Percentiles rank a stretch among this genome's conserved stretches.
Evolutionary conservation across 2,329 filamentous ascomycete species (phyloP).

Genomic region (Elsinoe ampelina): DNA sequence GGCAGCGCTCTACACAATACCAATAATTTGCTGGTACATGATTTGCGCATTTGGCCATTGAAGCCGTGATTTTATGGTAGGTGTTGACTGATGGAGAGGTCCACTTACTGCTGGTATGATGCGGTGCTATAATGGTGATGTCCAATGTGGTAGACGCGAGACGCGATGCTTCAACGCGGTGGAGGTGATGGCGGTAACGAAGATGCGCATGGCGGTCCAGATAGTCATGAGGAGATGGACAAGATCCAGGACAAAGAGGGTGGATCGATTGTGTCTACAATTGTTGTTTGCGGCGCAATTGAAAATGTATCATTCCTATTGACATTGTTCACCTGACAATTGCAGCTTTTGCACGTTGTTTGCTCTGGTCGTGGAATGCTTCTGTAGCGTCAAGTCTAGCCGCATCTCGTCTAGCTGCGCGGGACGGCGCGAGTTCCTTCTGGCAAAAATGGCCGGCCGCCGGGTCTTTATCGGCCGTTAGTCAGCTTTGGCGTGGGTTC

Average conservation of each 20-base stretch:
- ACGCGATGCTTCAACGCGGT: constrained; percentile 2
- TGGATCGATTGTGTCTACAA: background rate
- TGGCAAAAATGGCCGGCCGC: background rate
- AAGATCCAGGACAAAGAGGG: background rate
- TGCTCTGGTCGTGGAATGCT: background rate
- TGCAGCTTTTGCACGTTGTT: constrained; percentile 3
- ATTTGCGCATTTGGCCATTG: background rate
- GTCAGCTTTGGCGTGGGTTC: background rate
- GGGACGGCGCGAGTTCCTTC: background rate
- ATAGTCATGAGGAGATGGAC: background rate
- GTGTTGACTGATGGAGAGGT: background rate
- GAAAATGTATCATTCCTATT: constrained; percentile 1
- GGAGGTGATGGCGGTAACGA: background rate
- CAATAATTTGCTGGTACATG: background rate
- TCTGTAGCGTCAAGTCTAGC: background rate
- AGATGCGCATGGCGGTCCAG: background rate
- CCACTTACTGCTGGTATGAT: background rate
- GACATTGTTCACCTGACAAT: constrained; percentile 8
- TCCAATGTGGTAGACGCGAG: background rate
- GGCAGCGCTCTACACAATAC: background rate
- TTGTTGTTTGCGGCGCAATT: constrained; percentile 8
- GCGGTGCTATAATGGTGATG: background rate
- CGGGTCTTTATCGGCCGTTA: background rate
- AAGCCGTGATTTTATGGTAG: background rate
- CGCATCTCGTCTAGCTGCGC: background rate